A percentile compares a stretch with the other conserved stretches of the same genome.
Conservation (phyloP, 495 filamentous ascomycete species). For the Hypoxylon fuscum region DNA sequence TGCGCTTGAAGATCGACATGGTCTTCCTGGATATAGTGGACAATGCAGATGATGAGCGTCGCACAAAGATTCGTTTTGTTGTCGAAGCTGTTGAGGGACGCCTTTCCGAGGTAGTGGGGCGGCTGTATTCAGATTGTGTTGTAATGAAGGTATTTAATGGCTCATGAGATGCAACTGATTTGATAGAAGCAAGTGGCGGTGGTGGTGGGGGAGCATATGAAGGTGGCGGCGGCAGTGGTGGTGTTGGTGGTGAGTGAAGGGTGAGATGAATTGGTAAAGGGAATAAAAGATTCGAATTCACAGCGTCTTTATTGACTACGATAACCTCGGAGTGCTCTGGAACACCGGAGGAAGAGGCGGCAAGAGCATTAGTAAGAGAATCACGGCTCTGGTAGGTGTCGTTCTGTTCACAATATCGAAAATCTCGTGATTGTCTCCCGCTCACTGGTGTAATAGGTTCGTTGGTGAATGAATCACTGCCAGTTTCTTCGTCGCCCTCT, state of each 20-base stretch:
- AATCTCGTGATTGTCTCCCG: conserved; percentile 60
- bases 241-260: conserved; percentile 33
- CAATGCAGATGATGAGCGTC: conserved; percentile 39
- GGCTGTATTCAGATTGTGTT: conserved; percentile 44
- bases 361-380: conserved; percentile 43
- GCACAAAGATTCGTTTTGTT: conserved; percentile 17
- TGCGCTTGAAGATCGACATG: conserved; percentile 45
- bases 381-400: conserved; percentile 50
- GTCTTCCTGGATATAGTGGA: conserved; percentile 27
- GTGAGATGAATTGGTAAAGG: conserved; percentile 31
- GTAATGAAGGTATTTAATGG: conserved; percentile 48
- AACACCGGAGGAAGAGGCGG: conserved; percentile 26
- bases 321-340: conserved; percentile 36
- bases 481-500: conserved; percentile 58
- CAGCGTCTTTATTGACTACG: conserved; percentile 31
- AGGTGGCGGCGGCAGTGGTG: conserved; percentile 14
- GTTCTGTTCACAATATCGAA: conserved; percentile 52
- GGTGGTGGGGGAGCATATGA: conserved; percentile 40
- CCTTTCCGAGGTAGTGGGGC: conserved; percentile 38
- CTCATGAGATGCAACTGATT: conserved; percentile 33
- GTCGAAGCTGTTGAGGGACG: conserved; percentile 28
- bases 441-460: conserved; percentile 61
- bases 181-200: conserved; percentile 36
- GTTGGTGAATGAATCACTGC: conserved; percentile 54
- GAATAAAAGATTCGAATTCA: conserved; percentile 25